Percentiles rank a stretch among this genome's conserved stretches.
phyloP scores from a whole-genome alignment of 2,329 filamentous ascomycete genomes.

The Trichophyton mentagrophytes region DNA sequence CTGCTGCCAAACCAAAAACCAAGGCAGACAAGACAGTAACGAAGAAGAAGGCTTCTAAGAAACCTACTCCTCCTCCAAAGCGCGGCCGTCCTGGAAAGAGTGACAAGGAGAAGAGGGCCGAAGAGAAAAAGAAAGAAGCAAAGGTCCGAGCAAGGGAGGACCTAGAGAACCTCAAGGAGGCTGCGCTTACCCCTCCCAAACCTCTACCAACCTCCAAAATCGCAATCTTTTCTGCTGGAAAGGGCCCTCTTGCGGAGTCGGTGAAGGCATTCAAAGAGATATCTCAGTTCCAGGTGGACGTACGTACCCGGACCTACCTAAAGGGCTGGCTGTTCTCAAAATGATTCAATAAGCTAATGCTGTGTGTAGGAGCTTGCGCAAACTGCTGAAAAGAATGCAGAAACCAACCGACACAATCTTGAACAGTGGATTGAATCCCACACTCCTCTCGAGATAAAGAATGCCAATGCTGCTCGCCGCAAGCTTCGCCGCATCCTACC shows the following conservation, averaged over 20 bases:
- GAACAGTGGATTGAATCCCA: constrained; percentile 43
- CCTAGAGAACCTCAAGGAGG: constrained; percentile 21
- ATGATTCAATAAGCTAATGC: not conserved
- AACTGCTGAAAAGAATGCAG: constrained; percentile 39
- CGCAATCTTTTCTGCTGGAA: constrained; percentile 16
- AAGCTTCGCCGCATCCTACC: constrained; percentile 19
- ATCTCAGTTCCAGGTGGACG: constrained; percentile 24
- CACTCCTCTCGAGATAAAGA: constrained; percentile 44
- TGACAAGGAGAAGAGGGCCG: constrained; percentile 10
- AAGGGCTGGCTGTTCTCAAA: not conserved
- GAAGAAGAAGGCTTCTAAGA: constrained; percentile 4
- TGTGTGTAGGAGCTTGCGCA: constrained; percentile 26
- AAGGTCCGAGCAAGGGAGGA: constrained; percentile 16
- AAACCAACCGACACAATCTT: constrained; percentile 33
- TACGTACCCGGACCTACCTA: constrained; percentile 14
- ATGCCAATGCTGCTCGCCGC: constrained; percentile 47
- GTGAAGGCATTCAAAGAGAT: constrained; percentile 24
- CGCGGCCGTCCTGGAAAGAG: constrained; percentile 7
- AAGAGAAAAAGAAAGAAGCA: constrained; percentile 20
- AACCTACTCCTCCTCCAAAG: not conserved
- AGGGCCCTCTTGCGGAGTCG: constrained; percentile 11
- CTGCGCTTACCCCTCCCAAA: constrained; percentile 26
- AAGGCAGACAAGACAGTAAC: constrained; percentile 14
- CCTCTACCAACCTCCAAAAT: constrained; percentile 18
- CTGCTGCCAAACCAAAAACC: constrained; percentile 17